Percentiles rank a stretch among this genome's conserved stretches.
These are phyloP conservation scores for Neltuma alba DNA, from an alignment of 306 rosid species.

Conservation along the genomic window DNA sequence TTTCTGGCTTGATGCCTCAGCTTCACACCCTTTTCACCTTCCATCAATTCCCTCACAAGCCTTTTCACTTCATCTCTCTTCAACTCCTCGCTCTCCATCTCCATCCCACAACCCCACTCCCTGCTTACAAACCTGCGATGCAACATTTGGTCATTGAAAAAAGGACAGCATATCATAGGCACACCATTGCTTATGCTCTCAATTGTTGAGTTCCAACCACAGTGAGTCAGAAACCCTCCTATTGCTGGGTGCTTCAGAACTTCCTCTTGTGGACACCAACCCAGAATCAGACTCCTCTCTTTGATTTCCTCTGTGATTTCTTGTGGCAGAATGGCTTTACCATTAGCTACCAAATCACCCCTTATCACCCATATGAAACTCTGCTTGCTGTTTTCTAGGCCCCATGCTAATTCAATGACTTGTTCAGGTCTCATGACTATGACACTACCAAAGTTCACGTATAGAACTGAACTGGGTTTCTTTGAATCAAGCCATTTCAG, in stretches of 20 bases:
- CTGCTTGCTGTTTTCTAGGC: slow-evolving; percentile 44
- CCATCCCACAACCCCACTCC: slow-evolving; percentile 56
- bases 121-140: slow-evolving; percentile 38
- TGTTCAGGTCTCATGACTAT: slow-evolving; percentile 43
- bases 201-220: slow-evolving; percentile 56
- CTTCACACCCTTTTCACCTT: slow-evolving; percentile 54
- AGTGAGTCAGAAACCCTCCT: slow-evolving; percentile 51
- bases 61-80: slow-evolving; percentile 51
- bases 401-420: slow-evolving; percentile 57
- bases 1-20: slow-evolving; percentile 36
- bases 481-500: slow-evolving; percentile 53
- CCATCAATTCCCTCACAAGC: slow-evolving; percentile 48
- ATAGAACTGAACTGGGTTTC: slow-evolving; percentile 42
- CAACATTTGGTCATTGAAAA: slow-evolving; percentile 46
- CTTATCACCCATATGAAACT: slow-evolving; percentile 57
- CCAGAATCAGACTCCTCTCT: slow-evolving; percentile 41
- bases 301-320: slow-evolving; percentile 35
- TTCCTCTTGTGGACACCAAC: slow-evolving; percentile 64
- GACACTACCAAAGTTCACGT: slow-evolving; percentile 53
- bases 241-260: slow-evolving; percentile 49
- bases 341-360: slow-evolving; percentile 47
- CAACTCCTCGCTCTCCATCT: slow-evolving; percentile 42
- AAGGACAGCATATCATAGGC: slow-evolving; percentile 47
- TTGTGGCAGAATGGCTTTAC: slow-evolving; percentile 33
- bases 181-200: slow-evolving; percentile 52